A percentile compares a stretch with the other conserved stretches of the same genome.
These are phyloP conservation scores for Xenoacremonium recifei DNA, from an alignment of 2,329 filamentous ascomycete genomes.

Conservation along the genomic window DNA sequence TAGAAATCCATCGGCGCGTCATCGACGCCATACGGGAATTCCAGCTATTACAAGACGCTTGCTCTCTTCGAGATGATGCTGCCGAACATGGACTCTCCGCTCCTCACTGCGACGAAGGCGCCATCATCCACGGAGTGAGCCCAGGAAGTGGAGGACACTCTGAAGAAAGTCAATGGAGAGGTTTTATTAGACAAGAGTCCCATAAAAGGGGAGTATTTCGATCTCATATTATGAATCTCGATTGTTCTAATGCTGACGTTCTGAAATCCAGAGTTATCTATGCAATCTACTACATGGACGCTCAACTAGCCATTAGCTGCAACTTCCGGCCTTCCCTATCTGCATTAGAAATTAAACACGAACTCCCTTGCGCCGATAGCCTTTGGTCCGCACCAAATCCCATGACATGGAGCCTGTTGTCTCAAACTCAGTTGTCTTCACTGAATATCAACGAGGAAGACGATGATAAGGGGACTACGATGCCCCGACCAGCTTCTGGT, in stretches of 20 bases:
- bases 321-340: conserved; percentile 9
- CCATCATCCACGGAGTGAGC: too few species aligned
- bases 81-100: not conserved
- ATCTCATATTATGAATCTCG: not conserved
- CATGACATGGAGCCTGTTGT: conserved; percentile 6
- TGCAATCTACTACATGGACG: conserved; percentile 10
- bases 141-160: too few species aligned
- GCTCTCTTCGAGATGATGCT: conserved; percentile 1
- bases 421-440: conserved; percentile 7
- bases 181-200: conserved; percentile 8
- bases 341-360: conserved; percentile 9
- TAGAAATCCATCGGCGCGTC: conserved; percentile 5
- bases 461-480: conserved; percentile 10
- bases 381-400: conserved; percentile 8
- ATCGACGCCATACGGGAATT: conserved; percentile 7
- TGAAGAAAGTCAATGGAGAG: conserved; percentile 7
- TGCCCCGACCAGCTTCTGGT: conserved; percentile 8
- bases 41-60: conserved; percentile 9
- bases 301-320: conserved; percentile 8
- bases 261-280: conserved; percentile 3
- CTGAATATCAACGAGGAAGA: conserved; percentile 12
- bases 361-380: conserved; percentile 10
- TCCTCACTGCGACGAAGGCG: not conserved
- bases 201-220: conserved; percentile 7
- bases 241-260: not conserved